phyloP scores from a whole-genome alignment of 2,329 filamentous ascomycete species.

The Pseudogymnoascus sp. region DNA sequence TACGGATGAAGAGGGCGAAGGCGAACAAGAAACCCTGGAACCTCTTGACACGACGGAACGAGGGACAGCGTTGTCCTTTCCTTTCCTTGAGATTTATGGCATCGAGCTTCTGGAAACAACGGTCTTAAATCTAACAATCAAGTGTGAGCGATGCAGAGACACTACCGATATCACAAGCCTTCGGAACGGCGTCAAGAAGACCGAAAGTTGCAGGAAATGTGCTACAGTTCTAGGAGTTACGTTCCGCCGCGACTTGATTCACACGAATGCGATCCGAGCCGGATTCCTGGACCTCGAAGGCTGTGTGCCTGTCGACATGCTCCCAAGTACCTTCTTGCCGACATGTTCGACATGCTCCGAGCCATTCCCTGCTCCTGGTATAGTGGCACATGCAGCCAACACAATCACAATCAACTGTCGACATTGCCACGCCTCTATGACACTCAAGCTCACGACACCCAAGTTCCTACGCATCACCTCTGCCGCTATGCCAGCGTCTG shows the following conservation, averaged over 20 bases:
- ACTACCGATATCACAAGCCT: slow-evolving; percentile 62
- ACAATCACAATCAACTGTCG: slow-evolving; percentile 68
- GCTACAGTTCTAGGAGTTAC: slow-evolving; percentile 42
- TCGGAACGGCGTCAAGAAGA: slow-evolving; percentile 46
- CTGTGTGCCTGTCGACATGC: slow-evolving; percentile 67
- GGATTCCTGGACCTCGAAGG: slow-evolving; percentile 73
- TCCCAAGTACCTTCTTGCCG: slow-evolving; percentile 66
- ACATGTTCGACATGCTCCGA: slow-evolving; percentile 73
- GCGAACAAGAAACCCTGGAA: background rate
- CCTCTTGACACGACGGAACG: slow-evolving; percentile 39
- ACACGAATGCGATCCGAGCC: slow-evolving; percentile 64
- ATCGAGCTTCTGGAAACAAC: slow-evolving; percentile 69
- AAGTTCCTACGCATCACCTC: slow-evolving; percentile 67
- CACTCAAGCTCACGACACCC: slow-evolving; percentile 69
- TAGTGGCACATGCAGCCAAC: slow-evolving; percentile 68
- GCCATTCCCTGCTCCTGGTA: slow-evolving; percentile 50
- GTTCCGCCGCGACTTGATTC: slow-evolving; percentile 64
- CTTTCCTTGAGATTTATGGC: slow-evolving; percentile 66
- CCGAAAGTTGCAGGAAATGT: slow-evolving; percentile 52
- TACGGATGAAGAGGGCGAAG: slow-evolving; percentile 36
- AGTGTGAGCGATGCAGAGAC: slow-evolving; percentile 74
- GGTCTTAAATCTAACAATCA: slow-evolving; percentile 61
- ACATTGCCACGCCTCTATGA: slow-evolving; percentile 73
- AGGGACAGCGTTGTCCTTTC: slow-evolving; percentile 73
- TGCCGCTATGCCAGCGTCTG: slow-evolving; percentile 32